Evolutionary conservation across 169 alveolate genomes (phyloP).

Genomic region (Plasmodium inui): DNA sequence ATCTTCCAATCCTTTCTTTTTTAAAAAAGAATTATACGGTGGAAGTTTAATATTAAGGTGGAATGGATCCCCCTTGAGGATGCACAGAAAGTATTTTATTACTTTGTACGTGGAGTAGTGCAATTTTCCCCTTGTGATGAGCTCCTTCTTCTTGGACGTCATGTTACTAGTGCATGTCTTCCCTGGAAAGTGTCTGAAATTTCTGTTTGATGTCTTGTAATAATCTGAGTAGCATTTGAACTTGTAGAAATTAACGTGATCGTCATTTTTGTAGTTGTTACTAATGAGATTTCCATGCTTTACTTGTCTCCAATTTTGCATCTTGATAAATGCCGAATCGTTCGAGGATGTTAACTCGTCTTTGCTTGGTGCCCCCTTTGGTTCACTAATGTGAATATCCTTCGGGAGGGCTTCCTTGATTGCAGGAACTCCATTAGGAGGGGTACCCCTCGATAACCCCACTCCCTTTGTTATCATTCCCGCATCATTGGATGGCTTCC

Average conservation of each 20-base stretch:
- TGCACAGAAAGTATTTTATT: slow-evolving; percentile 44
- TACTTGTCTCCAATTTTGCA: neutral
- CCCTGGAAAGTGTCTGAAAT: neutral
- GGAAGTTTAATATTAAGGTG: slow-evolving; percentile 49
- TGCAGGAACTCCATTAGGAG: neutral
- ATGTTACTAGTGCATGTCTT: slow-evolving; percentile 7
- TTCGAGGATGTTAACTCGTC: neutral
- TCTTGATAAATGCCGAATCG: neutral
- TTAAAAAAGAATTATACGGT: slow-evolving; percentile 24
- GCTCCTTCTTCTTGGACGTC: slow-evolving; percentile 14
- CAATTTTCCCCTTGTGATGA: slow-evolving; percentile 7
- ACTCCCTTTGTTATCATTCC: neutral
- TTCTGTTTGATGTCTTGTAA: neutral
- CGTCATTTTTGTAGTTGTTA: neutral
- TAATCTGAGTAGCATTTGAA: neutral
- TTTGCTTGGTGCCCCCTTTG: neutral
- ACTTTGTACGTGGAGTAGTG: slow-evolving; percentile 72
- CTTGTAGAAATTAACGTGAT: slow-evolving; percentile 44
- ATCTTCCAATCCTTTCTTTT: slow-evolving; percentile 5
- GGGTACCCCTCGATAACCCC: neutral
- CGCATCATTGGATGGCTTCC: neutral
- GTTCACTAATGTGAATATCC: neutral
- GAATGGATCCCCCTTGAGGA: slow-evolving; percentile 65
- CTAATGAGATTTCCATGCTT: neutral
- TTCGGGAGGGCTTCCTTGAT: neutral